phyloP scores from a whole-genome alignment of 1,284 basidiomycete species.

The Ceratobasidium sp. region DNA sequence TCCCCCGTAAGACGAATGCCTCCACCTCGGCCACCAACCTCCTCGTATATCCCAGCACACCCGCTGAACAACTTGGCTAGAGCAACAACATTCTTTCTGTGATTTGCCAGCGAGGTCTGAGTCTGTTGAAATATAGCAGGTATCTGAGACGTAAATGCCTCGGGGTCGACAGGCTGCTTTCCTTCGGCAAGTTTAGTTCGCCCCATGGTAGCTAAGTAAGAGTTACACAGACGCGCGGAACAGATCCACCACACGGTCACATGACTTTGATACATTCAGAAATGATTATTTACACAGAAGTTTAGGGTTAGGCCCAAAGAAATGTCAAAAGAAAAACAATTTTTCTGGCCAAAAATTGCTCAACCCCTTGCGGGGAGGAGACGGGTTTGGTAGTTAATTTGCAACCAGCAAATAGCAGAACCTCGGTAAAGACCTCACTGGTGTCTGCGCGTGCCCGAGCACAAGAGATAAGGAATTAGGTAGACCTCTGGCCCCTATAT shows the following conservation, averaged over 20 bases:
- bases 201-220: conserved; percentile 25
- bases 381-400: conserved; percentile 91
- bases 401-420: conserved; percentile 94
- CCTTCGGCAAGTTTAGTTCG: conserved; percentile 10
- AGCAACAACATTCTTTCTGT: conserved; percentile 90
- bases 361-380: conserved; percentile 74
- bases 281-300: not conserved
- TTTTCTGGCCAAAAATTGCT: conserved; percentile 76
- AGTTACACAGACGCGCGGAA: conserved; percentile 14
- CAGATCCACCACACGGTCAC: conserved; percentile 9
- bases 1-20: conserved; percentile 78
- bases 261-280: not conserved
- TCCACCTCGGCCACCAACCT: conserved; percentile 60
- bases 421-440: conserved; percentile 91
- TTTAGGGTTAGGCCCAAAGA: conserved; percentile 37
- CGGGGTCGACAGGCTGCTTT: not conserved
- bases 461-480: conserved; percentile 4
- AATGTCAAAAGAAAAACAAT: conserved; percentile 7
- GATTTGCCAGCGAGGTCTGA: conserved; percentile 85
- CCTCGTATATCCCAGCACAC: conserved; percentile 68
- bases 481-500: not conserved
- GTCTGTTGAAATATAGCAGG: conserved; percentile 82
- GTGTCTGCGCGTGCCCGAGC: conserved; percentile 60
- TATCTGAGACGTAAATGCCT: conserved; percentile 49
- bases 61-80: conserved; percentile 85